Percentiles rank a stretch among this genome's conserved stretches.
Evolutionary conservation across 306 rosid species (phyloP).

Genomic region (Carpinus fangiana): DNA sequence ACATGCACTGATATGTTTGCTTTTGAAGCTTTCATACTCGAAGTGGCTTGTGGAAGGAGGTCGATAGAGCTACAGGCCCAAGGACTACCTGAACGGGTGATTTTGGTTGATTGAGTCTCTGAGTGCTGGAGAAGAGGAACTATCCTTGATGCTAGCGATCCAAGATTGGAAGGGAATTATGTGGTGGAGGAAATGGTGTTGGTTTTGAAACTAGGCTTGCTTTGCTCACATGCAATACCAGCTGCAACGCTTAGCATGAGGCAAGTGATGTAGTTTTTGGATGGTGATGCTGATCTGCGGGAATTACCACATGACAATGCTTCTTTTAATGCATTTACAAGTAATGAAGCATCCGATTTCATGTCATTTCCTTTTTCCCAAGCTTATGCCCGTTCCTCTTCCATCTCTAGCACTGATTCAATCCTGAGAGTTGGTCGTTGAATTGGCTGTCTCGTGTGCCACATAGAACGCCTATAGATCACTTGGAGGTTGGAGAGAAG

Average conservation of each 20-base stretch:
- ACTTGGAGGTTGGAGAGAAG: too few species aligned
- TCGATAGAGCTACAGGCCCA: constrained; percentile 45
- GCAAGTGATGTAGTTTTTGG: constrained; percentile 52
- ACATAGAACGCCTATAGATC: too few species aligned
- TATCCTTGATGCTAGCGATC: constrained; percentile 53
- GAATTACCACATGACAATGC: constrained; percentile 6
- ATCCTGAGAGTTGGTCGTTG: neutral
- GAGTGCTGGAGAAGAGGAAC: constrained; percentile 41
- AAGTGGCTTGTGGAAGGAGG: constrained; percentile 72
- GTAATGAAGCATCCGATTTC: neutral
- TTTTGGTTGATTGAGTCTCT: constrained; percentile 60
- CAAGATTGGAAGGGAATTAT: constrained; percentile 38
- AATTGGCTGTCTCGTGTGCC: neutral
- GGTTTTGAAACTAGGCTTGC: constrained; percentile 57
- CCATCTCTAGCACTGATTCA: neutral
- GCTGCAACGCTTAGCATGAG: constrained; percentile 58
- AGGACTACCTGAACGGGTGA: constrained; percentile 6
- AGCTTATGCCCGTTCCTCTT: neutral
- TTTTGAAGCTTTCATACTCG: constrained; percentile 67
- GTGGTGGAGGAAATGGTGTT: constrained; percentile 40
- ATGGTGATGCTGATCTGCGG: constrained; percentile 36
- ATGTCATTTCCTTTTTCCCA: neutral
- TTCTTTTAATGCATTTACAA: neutral
- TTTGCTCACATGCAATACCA: constrained; percentile 53
- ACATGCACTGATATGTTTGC: constrained; percentile 59